phyloP scores from a whole-genome alignment of 1,284 basidiomycete species.

The Cryptococcus sp. region DNA sequence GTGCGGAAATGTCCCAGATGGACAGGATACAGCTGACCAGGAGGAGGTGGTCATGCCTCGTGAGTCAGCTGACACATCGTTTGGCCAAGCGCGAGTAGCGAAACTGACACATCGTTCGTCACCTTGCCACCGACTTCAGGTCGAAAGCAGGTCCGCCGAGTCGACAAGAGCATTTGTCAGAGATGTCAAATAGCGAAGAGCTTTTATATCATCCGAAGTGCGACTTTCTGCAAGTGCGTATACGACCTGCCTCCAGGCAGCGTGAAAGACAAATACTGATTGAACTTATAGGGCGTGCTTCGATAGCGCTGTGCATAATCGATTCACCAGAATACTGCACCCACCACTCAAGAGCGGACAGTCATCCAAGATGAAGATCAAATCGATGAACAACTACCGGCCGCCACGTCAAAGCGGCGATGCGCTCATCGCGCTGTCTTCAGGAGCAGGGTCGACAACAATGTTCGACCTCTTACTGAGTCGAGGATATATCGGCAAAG shows the following conservation, averaged over 20 bases:
- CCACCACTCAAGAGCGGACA: slow-evolving; percentile 26
- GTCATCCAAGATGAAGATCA: slow-evolving; percentile 6
- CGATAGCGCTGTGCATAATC: slow-evolving; percentile 21
- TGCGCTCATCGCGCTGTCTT: slow-evolving; percentile 39
- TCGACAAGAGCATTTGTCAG: slow-evolving; percentile 36
- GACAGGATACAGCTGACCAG: slow-evolving; percentile 12
- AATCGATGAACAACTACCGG: slow-evolving; percentile 13
- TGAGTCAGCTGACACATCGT: slow-evolving; percentile 22
- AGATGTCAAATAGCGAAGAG: slow-evolving; percentile 37
- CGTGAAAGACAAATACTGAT: neutral
- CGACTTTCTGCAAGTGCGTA: slow-evolving; percentile 44
- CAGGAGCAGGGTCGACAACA: slow-evolving; percentile 46
- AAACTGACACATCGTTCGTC: neutral
- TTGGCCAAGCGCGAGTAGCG: neutral
- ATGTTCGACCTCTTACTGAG: slow-evolving; percentile 39
- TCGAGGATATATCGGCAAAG: slow-evolving; percentile 32
- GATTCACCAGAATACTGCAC: slow-evolving; percentile 34
- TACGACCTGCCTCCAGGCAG: neutral
- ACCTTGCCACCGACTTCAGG: slow-evolving; percentile 18
- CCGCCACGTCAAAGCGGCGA: slow-evolving; percentile 29
- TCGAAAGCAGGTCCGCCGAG: slow-evolving; percentile 19
- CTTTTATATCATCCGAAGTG: slow-evolving; percentile 38
- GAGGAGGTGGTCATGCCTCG: slow-evolving; percentile 41
- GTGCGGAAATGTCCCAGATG: slow-evolving; percentile 38
- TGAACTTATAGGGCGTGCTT: slow-evolving; percentile 33